Evolutionary conservation across 2,329 filamentous ascomycete genomes (phyloP).

Genomic region (Calonectria fujianensis): DNA sequence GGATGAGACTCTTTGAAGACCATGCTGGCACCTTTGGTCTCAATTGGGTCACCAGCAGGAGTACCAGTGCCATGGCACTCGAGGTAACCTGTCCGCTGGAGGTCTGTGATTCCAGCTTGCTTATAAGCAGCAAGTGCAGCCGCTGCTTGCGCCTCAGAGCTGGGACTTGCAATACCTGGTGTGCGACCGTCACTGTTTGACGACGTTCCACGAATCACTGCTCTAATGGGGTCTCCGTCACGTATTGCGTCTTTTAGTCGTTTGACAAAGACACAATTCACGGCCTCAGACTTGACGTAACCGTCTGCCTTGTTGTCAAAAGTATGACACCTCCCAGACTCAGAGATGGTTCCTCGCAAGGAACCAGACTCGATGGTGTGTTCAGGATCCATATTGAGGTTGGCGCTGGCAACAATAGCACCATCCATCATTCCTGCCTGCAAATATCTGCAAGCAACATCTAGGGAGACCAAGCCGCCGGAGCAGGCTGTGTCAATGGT

Average conservation of each 20-base stretch:
- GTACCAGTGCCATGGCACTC: conserved; percentile 66
- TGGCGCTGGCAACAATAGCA: conserved; percentile 63
- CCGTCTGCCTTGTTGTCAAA: conserved; percentile 64
- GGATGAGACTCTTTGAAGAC: conserved; percentile 50
- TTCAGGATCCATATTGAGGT: conserved; percentile 66
- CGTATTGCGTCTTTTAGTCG: conserved; percentile 63
- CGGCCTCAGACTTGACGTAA: conserved; percentile 68
- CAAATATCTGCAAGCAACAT: conserved; percentile 60
- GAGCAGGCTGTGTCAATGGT: conserved; percentile 74
- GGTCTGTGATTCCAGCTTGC: conserved; percentile 52
- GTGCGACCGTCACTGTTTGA: conserved; percentile 59
- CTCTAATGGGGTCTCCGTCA: conserved; percentile 63
- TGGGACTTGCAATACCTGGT: conserved; percentile 60
- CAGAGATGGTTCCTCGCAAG: conserved; percentile 61
- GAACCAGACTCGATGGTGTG: conserved; percentile 63
- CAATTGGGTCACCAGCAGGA: conserved; percentile 60
- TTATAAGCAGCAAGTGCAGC: conserved; percentile 57
- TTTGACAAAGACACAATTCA: conserved; percentile 65
- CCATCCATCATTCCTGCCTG: conserved; percentile 38
- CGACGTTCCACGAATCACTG: conserved; percentile 56
- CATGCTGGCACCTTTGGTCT: conserved; percentile 55
- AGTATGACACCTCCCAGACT: conserved; percentile 55
- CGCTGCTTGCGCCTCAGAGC: conserved; percentile 53
- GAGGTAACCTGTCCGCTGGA: conserved; percentile 55
- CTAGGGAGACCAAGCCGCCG: conserved; percentile 65